Conservation (phyloP, 2,329 filamentous ascomycete genomes). For the Aspergillus niger region DNA sequence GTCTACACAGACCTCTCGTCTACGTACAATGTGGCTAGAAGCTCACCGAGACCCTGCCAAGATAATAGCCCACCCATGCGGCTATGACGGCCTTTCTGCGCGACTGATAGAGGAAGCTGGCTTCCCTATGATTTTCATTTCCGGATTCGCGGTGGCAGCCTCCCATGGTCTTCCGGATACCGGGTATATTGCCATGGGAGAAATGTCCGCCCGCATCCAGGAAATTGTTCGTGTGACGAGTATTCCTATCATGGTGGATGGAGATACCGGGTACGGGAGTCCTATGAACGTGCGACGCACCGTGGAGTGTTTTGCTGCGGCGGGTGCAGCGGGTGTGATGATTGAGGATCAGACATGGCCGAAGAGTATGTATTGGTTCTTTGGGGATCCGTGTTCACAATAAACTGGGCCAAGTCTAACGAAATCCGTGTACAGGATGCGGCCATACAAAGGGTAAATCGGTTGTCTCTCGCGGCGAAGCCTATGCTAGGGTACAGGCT, state of each 20-base stretch:
- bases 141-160: slow-evolving; percentile 47
- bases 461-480: slow-evolving; percentile 50
- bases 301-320: slow-evolving; percentile 47
- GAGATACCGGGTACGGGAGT: slow-evolving; percentile 53
- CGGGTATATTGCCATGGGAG: slow-evolving; percentile 53
- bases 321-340: slow-evolving; percentile 44
- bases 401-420: neutral
- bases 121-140: slow-evolving; percentile 50
- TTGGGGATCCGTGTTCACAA: neutral
- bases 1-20: slow-evolving; percentile 42
- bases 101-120: slow-evolving; percentile 50
- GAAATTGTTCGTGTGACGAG: slow-evolving; percentile 42
- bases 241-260: slow-evolving; percentile 50
- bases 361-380: slow-evolving; percentile 39
- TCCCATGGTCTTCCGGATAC: slow-evolving; percentile 50
- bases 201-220: slow-evolving; percentile 51
- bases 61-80: slow-evolving; percentile 48
- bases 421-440: slow-evolving; percentile 35
- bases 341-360: slow-evolving; percentile 55
- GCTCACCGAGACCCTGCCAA: slow-evolving; percentile 45
- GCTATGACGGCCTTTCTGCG: slow-evolving; percentile 49
- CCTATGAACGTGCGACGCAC: slow-evolving; percentile 52
- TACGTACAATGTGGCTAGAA: slow-evolving; percentile 34
- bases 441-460: slow-evolving; percentile 52
- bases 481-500: slow-evolving; percentile 50